A percentile compares a stretch with the other conserved stretches of the same genome.
phyloP scores from a whole-genome alignment of 2,329 filamentous ascomycete genomes.

The Trichoderma breve region DNA sequence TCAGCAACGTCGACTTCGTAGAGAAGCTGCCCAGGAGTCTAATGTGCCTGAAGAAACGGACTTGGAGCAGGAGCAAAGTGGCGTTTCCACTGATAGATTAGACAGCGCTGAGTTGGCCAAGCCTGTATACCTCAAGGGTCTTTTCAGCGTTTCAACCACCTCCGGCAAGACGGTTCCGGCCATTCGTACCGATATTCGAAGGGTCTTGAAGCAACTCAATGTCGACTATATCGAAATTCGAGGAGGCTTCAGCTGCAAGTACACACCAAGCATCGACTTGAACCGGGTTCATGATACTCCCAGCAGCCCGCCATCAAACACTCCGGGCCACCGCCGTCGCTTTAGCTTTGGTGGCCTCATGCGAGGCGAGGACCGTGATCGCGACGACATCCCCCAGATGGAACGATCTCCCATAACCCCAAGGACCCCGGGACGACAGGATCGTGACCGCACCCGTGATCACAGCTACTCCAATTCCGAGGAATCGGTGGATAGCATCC shows the following conservation, averaged over 20 bases:
- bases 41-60: constrained; percentile 92
- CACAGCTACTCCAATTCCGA: constrained; percentile 85
- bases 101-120: constrained; percentile 78
- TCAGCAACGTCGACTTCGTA: constrained; percentile 73
- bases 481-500: constrained; percentile 72
- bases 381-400: constrained; percentile 68
- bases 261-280: constrained; percentile 85
- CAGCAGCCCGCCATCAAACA: constrained; percentile 54
- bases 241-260: constrained; percentile 86
- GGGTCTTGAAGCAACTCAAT: constrained; percentile 80
- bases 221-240: constrained; percentile 93
- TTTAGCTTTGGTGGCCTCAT: constrained; percentile 77
- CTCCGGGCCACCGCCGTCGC: constrained; percentile 65
- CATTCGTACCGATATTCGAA: constrained; percentile 86
- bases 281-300: constrained; percentile 67
- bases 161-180: constrained; percentile 84
- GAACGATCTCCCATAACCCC: constrained; percentile 41
- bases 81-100: constrained; percentile 58
- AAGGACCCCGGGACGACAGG: constrained; percentile 45
- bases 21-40: constrained; percentile 69
- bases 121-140: constrained; percentile 90
- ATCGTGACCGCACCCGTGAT: constrained; percentile 48
- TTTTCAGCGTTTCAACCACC: constrained; percentile 96
- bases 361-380: constrained; percentile 59
- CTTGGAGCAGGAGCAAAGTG: constrained; percentile 65